Evolutionary conservation across 2,329 filamentous ascomycete genomes (phyloP), one percentile per base, ranked within the genome.

Genomic region (Claviceps africana): DNA sequence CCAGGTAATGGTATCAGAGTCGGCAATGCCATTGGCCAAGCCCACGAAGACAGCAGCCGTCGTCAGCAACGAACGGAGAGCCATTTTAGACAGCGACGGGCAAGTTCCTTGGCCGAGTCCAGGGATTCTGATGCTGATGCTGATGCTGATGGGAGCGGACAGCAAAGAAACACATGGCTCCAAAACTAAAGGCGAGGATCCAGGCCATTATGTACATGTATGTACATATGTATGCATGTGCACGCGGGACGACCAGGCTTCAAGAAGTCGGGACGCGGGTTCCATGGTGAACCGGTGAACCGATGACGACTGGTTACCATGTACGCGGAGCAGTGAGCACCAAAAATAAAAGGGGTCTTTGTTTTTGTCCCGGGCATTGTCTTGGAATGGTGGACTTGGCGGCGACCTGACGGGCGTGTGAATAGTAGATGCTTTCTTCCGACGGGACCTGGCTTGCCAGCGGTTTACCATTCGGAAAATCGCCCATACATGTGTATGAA

Each of bases 1-100:
- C 75, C 77, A 79, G 30, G 77, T 81, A 55, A 79, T 79, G 53
- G 76, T 78, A 54, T 79, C 75, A 1, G 75, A 76, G n/a, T 61
- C 63, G 8, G 60, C 71, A 15, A 73, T 62, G 47, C 66, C 67
- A 53, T 59, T 57, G 56, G 61, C 63, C 42, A 67, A 57, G 57
- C 65, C 61, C 43, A 60, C 56, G 51, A 71, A 56, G 57, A 64
- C 59, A 52, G 67, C 60, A 56, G 64, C 60, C 53, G 66, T 60
- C 51, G 67, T 47, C 51, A 68, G 53, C 52, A 66, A 35, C 25
- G 57, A 56, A 22, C 57, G 51, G 40, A 63, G 50, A 50, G 56
- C 44, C 60, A 61, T 66, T 58, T 61, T 62, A n/a, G 35, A 19
- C 55, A 47, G 49, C 37, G 17, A 42, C 17, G 25, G n/a, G 9